Evolutionary conservation across 2,329 filamentous ascomycete species (phyloP).

Genomic region (Aspergillus carbonarius): DNA sequence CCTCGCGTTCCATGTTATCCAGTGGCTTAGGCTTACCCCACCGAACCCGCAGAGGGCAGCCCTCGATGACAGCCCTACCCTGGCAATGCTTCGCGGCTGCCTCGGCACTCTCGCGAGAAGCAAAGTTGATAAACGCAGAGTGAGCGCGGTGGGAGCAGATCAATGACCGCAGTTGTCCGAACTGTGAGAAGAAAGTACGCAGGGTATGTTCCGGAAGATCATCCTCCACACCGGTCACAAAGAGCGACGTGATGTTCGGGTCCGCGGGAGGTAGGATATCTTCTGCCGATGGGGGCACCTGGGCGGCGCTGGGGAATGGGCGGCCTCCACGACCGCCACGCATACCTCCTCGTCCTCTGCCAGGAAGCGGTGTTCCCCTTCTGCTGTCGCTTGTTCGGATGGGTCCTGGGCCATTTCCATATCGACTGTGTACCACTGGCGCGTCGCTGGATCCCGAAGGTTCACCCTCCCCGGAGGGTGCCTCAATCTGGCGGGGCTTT

Average conservation of each 20-base stretch:
- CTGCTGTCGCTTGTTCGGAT: conserved; percentile 70
- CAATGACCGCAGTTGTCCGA: conserved; percentile 86
- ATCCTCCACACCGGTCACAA: conserved; percentile 93
- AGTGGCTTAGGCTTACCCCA: conserved; percentile 93
- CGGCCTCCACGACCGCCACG: conserved; percentile 53
- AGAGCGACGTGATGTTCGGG: conserved; percentile 84
- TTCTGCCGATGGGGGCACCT: conserved; percentile 75
- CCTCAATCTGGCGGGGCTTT: conserved; percentile 75
- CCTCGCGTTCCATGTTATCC: conserved; percentile 85
- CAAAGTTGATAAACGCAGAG: conserved; percentile 94
- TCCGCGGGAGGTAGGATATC: conserved; percentile 86
- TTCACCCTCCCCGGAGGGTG: conserved; percentile 40
- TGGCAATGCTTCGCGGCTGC: conserved; percentile 80
- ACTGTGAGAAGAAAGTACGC: conserved; percentile 82
- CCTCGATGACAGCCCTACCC: conserved; percentile 84
- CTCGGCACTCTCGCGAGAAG: conserved; percentile 80
- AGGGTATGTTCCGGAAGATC: conserved; percentile 91
- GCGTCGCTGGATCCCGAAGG: conserved; percentile 42
- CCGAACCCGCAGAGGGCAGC: conserved; percentile 82
- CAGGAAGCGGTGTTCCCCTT: conserved; percentile 38
- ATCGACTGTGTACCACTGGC: conserved; percentile 41
- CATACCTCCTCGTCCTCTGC: conserved; percentile 48
- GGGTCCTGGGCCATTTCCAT: conserved; percentile 56
- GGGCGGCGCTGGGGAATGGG: conserved; percentile 67
- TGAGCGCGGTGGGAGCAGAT: conserved; percentile 97